These are phyloP conservation scores for Alternaria atra DNA, from an alignment of 2,329 filamentous ascomycete species.

Conservation along the genomic window DNA sequence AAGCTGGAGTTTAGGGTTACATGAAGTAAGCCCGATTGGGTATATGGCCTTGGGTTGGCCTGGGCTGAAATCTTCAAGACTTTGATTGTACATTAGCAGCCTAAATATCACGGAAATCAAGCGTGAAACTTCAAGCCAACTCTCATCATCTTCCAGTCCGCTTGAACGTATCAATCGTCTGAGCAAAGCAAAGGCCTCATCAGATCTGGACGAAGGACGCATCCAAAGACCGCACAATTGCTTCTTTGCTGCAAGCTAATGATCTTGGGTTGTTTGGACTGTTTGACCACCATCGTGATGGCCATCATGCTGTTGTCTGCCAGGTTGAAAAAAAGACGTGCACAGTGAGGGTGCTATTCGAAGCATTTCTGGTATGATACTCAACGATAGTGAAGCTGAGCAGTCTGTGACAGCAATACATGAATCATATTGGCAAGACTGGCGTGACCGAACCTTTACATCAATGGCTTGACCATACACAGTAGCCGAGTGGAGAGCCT, in stretches of 20 bases:
- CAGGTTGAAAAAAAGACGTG: too few relatives aligned
- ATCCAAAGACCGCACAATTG: too few relatives aligned
- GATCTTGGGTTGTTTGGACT: too few relatives aligned
- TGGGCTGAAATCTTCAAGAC: constrained; percentile 15
- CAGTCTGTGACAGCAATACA: not conserved
- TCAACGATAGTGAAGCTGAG: not conserved
- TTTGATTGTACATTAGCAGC: constrained; percentile 23
- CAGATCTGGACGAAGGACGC: too few relatives aligned
- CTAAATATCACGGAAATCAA: constrained; percentile 4
- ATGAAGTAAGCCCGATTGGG: not conserved
- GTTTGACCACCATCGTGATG: too few relatives aligned
- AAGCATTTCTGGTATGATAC: too few relatives aligned
- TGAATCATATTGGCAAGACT: not conserved
- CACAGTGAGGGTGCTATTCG: too few relatives aligned
- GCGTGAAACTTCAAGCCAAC: not conserved
- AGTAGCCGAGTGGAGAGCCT: too few relatives aligned
- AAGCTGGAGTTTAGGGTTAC: constrained; percentile 22
- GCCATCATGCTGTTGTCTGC: too few relatives aligned
- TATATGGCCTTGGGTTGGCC: not conserved
- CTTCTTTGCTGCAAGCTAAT: too few relatives aligned
- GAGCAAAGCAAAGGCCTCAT: too few relatives aligned
- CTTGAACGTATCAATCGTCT: not conserved
- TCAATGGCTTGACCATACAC: not conserved
- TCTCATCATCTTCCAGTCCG: not conserved
- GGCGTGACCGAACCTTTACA: not conserved